Base-by-base conservation (phyloP, 345 rosid species). In the Boechera stricta region DNA sequence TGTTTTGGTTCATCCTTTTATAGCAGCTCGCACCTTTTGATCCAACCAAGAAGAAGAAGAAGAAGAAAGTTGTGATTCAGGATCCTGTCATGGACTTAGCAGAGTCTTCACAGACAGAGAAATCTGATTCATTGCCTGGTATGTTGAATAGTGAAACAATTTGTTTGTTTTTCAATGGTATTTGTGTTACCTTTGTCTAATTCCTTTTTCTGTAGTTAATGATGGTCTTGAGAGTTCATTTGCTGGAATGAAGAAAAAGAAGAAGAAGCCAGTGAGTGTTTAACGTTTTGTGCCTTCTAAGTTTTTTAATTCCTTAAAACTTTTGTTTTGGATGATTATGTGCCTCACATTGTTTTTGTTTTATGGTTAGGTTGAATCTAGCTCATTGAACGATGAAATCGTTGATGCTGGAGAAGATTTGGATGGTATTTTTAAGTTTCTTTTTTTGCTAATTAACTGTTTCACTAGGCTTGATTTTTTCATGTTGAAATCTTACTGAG, bases 31-130 rank as follows among this genome's bases (percentile, higher is more conserved):
- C 89, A 10, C 94, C 98, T 6, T 95, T 92, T 47, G 99, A 95
- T 81, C 97, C 98, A 12, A 76, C 91, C 55, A 95, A 95, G 68
- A 95, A 95, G 88, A 95, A 95, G 80, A 95, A 95, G 90, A 95
- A 95, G 87, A 95, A 95, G 91, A 92, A 88, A 76, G 85, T 85
- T 56, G 85, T 84, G n/a, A 66, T 86, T 36, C 91, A 87, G 74
- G 98, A 89, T 7, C 73, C 84, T 35, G 61, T 80, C 0, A 93
- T 91, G 73, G 98, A 89, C 38, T 63, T 86, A 13, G 84, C 86
- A 62, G 99, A 91, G 48, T 82, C 86, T 11, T 82, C 86, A 44
- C 69, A 86, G 48, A 78, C 89, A 16, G 97, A 91, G 75, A 89
- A 86, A 85, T 83, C 93, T 49, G 97, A 95, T 79, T 76, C 86